Evolutionary conservation across 176 grass and related monocot species (phyloP).

Genomic region (Aechmea fasciata): DNA sequence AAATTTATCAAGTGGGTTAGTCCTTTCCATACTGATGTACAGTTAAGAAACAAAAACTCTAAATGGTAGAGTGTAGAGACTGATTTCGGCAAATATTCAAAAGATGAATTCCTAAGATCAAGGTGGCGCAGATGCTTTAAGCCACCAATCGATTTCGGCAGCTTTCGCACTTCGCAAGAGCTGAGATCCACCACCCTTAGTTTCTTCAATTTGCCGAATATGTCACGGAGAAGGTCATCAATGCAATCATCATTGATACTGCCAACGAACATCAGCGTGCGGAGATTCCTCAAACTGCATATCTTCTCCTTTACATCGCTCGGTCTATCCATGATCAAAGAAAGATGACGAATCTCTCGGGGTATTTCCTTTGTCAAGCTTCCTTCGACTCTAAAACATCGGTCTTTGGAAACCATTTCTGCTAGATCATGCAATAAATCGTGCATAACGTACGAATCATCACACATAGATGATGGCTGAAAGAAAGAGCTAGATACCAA

Average conservation of each 20-base stretch:
- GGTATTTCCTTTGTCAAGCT: constrained; percentile 10
- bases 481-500: constrained; percentile 28
- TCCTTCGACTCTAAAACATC: constrained; percentile 12
- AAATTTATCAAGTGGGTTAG: too few relatives aligned
- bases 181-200: constrained; percentile 7
- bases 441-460: constrained; percentile 7
- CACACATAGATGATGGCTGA: background rate
- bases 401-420: background rate
- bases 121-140: constrained; percentile 20
- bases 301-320: background rate
- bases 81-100: background rate
- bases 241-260: background rate
- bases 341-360: background rate
- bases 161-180: background rate
- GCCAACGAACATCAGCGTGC: background rate
- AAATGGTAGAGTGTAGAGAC: background rate
- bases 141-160: constrained; percentile 1
- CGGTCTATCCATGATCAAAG: background rate
- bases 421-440: constrained; percentile 29
- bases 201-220: constrained; percentile 11
- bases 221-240: background rate
- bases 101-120: background rate
- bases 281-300: background rate
- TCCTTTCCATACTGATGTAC: too few relatives aligned
- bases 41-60: background rate